Conservation (phyloP, 2,329 filamentous ascomycete species). For the Cladophialophora exuberans region DNA sequence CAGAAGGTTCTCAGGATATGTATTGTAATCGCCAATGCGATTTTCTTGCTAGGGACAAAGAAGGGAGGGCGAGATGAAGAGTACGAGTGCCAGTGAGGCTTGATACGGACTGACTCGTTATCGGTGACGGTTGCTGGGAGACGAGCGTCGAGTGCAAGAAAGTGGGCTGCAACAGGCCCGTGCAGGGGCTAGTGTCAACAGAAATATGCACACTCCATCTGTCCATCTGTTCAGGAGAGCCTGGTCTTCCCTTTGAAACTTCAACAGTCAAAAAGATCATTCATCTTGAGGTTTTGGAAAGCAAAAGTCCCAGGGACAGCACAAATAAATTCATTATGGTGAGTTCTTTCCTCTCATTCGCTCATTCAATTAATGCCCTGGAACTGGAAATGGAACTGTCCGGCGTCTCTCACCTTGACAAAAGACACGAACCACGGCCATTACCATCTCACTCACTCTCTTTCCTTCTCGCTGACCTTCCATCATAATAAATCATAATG, state of each 20-base stretch:
- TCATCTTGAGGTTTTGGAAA: constrained; percentile 1
- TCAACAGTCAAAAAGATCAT: constrained; percentile 3
- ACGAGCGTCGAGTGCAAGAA: constrained; percentile 8
- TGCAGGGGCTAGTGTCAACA: constrained; percentile 25
- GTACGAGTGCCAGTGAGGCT: too few species aligned
- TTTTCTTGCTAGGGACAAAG: constrained; percentile 22
- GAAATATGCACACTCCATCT: constrained; percentile 18
- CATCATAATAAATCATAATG: constrained; percentile 16
- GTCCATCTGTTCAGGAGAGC: constrained; percentile 24
- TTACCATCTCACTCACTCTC: constrained; percentile 1
- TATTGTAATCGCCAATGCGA: constrained; percentile 22
- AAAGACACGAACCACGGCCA: constrained; percentile 7
- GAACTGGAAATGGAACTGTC: neutral
- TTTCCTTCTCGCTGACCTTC: neutral
- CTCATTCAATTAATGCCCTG: constrained; percentile 19
- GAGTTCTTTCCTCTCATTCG: constrained; percentile 26
- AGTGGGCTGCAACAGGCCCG: constrained; percentile 10
- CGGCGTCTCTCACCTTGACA: constrained; percentile 7
- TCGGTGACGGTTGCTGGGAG: constrained; percentile 22
- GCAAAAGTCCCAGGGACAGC: neutral
- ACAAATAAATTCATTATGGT: constrained; percentile 25
- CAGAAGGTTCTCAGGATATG: constrained; percentile 22
- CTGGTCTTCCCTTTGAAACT: constrained; percentile 7
- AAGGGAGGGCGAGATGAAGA: constrained; percentile 7
- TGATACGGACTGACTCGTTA: constrained; percentile 3